Percentiles rank a stretch among this genome's conserved stretches.
phyloP scores from a whole-genome alignment of 2,329 filamentous ascomycete species.

The Cladosporium sp. region DNA sequence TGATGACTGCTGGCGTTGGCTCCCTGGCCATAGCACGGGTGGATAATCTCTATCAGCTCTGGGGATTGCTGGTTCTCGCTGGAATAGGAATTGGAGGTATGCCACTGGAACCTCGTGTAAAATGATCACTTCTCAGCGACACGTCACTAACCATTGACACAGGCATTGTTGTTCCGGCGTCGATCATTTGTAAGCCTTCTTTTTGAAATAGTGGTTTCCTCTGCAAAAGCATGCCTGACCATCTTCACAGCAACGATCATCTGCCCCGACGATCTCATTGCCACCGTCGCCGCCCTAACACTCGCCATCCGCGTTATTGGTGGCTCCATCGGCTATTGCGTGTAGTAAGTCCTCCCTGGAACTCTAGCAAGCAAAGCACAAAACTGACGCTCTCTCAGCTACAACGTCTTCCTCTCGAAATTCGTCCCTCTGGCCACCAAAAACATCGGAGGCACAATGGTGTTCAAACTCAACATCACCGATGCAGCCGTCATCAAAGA shows the following conservation, averaged over 20 bases:
- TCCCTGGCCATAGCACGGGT: slow-evolving; percentile 33
- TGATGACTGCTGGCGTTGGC: slow-evolving; percentile 62
- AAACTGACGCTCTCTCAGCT: slow-evolving; percentile 35
- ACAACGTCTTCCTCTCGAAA: slow-evolving; percentile 51
- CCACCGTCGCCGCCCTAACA: slow-evolving; percentile 66
- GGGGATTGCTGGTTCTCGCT: slow-evolving; percentile 56
- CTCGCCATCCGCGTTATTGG: slow-evolving; percentile 69
- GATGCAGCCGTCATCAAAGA: slow-evolving; percentile 47
- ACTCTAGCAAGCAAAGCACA: slow-evolving; percentile 36
- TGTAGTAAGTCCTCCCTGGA: slow-evolving; percentile 34
- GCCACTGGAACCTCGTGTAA: neutral
- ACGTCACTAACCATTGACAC: no score
- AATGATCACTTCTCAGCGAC: neutral
- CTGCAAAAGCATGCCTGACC: neutral
- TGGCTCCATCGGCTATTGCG: slow-evolving; percentile 55
- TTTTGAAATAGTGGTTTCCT: no score
- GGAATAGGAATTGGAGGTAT: slow-evolving; percentile 63
- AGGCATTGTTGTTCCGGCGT: slow-evolving; percentile 64
- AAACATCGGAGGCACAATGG: slow-evolving; percentile 55
- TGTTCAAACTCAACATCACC: slow-evolving; percentile 50
- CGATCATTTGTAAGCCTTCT: slow-evolving; percentile 55
- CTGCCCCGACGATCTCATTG: slow-evolving; percentile 69
- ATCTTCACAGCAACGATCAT: slow-evolving; percentile 59
- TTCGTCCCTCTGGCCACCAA: slow-evolving; percentile 47
- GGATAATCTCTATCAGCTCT: slow-evolving; percentile 34